phyloP scores from a whole-genome alignment of 768 basidiomycete species.

The Rossbeevera mucosa region DNA sequence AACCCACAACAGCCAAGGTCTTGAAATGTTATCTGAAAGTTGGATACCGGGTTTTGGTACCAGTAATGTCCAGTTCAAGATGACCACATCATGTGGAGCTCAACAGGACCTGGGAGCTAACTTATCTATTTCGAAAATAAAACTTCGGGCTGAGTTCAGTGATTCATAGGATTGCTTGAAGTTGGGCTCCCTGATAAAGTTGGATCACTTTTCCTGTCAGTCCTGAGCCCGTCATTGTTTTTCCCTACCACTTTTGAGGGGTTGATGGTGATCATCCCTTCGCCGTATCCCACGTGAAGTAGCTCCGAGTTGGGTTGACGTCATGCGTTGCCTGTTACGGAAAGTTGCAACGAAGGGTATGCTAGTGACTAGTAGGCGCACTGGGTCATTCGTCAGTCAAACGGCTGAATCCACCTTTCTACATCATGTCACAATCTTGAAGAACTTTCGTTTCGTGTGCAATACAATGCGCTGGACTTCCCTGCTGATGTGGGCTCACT shows the following conservation, averaged over 20 bases:
- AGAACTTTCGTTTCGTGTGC: background rate
- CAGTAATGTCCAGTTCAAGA: background rate
- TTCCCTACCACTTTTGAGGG: background rate
- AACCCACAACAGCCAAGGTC: background rate
- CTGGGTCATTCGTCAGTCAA: too few relatives aligned
- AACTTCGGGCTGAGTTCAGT: background rate
- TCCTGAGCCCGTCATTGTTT: background rate
- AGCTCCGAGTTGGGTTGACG: background rate
- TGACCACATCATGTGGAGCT: background rate
- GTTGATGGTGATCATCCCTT: background rate
- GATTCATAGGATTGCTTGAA: background rate
- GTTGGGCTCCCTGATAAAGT: background rate
- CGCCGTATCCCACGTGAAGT: background rate
- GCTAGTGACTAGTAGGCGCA: too few relatives aligned
- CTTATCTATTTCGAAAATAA: too few relatives aligned
- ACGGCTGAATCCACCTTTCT: too few relatives aligned
- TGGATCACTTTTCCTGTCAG: background rate
- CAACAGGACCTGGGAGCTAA: background rate
- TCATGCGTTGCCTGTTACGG: too few relatives aligned
- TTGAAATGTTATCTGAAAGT: background rate
- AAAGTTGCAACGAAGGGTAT: too few relatives aligned
- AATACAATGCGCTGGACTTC: background rate
- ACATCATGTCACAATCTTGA: too few relatives aligned
- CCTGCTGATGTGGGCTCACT: background rate
- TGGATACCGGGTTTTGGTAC: background rate